Evolutionary conservation across 768 basidiomycete genomes (phyloP).

Genomic region (Xerocomellus intermedius): DNA sequence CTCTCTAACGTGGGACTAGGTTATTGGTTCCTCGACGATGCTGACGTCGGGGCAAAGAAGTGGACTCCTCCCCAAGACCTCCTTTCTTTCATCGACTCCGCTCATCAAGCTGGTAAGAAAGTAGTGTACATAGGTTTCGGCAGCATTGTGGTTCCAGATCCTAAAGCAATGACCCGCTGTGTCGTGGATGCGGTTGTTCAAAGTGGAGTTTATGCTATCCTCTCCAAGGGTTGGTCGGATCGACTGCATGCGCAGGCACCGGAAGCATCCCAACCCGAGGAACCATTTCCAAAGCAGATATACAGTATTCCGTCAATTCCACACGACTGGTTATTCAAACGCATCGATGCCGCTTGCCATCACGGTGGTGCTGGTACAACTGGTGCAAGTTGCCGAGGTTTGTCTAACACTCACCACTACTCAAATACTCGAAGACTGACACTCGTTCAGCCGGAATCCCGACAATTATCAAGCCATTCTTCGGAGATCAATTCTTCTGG

Average conservation of each 20-base stretch:
- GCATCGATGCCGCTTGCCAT: constrained; percentile 96
- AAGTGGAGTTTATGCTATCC: constrained; percentile 87
- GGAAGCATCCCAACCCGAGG: constrained; percentile 61
- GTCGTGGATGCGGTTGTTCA: constrained; percentile 85
- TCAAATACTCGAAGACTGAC: constrained; percentile 2
- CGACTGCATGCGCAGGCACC: constrained; percentile 66
- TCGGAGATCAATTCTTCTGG: constrained; percentile 98
- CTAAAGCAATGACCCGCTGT: constrained; percentile 85
- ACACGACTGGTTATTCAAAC: constrained; percentile 93
- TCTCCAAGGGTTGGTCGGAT: constrained; percentile 99
- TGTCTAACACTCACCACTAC: constrained; percentile 15
- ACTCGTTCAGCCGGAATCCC: constrained; percentile 73
- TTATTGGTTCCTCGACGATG: constrained; percentile 96
- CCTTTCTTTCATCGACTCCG: constrained; percentile 76
- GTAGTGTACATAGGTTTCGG: constrained; percentile 98
- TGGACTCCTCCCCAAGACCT: constrained; percentile 86
- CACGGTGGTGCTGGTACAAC: constrained; percentile 98
- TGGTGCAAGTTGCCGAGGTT: constrained; percentile 90
- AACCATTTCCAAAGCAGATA: constrained; percentile 74
- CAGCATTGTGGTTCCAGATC: constrained; percentile 95
- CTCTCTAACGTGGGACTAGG: constrained; percentile 44
- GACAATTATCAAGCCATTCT: constrained; percentile 96
- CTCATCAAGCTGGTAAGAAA: constrained; percentile 75
- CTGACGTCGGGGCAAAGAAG: constrained; percentile 83
- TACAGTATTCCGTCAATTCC: constrained; percentile 84